phyloP scores from a whole-genome alignment of 2,329 filamentous ascomycete species.

The Curvularia hawaiiensis region DNA sequence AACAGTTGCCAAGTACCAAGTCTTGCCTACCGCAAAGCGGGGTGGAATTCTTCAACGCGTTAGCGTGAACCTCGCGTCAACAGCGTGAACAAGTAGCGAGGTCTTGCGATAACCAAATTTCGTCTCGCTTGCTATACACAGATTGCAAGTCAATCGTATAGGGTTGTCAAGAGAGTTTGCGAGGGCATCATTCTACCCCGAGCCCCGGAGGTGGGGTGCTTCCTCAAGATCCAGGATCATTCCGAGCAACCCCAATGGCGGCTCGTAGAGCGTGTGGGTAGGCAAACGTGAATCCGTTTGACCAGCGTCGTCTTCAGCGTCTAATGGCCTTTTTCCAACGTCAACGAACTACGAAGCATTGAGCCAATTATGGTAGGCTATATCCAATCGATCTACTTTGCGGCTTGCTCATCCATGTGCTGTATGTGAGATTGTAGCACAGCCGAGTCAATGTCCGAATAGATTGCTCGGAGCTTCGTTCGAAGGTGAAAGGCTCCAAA shows the following conservation, averaged over 20 bases:
- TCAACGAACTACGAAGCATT: not conserved
- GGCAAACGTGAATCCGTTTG: not conserved
- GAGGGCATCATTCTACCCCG: not conserved
- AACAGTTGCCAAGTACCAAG: slow-evolving; percentile 6
- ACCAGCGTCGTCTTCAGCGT: not conserved
- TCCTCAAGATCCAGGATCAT: not conserved
- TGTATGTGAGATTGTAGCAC: slow-evolving; percentile 13
- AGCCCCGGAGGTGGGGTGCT: not conserved
- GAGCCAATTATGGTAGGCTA: not conserved
- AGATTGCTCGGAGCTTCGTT: slow-evolving; percentile 6
- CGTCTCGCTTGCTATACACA: not conserved
- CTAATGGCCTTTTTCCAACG: not conserved
- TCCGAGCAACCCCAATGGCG: not conserved
- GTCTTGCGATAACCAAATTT: not conserved
- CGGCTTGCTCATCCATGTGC: slow-evolving; percentile 22
- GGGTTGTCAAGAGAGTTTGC: not conserved
- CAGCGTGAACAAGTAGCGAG: not conserved
- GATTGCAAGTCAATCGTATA: not conserved
- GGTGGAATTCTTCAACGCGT: slow-evolving; percentile 3
- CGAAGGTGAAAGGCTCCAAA: slow-evolving; percentile 9
- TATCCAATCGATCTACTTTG: slow-evolving; percentile 6
- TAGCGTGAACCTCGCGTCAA: slow-evolving; percentile 6
- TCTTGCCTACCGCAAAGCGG: slow-evolving; percentile 6
- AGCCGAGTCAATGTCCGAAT: slow-evolving; percentile 8
- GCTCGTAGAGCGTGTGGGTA: not conserved